Percentiles rank a stretch among this genome's conserved stretches.
These are phyloP conservation scores for Phialemoniopsis sp. DNA, from an alignment of 2,329 filamentous ascomycete genomes.

Conservation along the genomic window DNA sequence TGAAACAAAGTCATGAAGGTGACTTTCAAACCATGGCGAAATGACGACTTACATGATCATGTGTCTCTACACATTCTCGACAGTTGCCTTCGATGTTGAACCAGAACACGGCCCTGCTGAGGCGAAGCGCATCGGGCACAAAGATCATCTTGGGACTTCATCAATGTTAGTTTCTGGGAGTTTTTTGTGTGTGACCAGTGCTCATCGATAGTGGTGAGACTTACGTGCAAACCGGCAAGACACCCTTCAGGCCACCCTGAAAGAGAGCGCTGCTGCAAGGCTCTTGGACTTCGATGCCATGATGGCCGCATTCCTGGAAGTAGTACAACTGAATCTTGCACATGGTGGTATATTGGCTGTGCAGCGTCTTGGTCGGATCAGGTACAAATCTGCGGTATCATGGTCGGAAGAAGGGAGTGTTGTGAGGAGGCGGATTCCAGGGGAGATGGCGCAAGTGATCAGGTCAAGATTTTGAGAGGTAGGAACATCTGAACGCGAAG, in stretches of 20 bases:
- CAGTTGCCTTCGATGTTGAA: slow-evolving; percentile 6
- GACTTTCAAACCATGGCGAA: slow-evolving; percentile 2
- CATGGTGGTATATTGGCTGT: slow-evolving; percentile 3
- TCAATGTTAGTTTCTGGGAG: slow-evolving; percentile 2
- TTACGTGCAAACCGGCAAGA: too few relatives aligned
- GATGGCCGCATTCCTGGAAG: slow-evolving; percentile 6
- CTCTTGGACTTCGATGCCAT: slow-evolving; percentile 4
- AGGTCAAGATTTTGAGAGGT: too few relatives aligned
- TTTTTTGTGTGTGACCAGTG: too few relatives aligned
- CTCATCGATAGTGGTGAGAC: too few relatives aligned
- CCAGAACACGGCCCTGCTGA: slow-evolving; percentile 1
- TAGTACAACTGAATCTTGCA: slow-evolving; percentile 6
- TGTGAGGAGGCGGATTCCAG: too few relatives aligned
- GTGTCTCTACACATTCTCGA: slow-evolving; percentile 2
- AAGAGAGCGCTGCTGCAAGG: slow-evolving; percentile 4
- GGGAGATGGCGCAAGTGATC: too few relatives aligned
- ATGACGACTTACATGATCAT: slow-evolving; percentile 5
- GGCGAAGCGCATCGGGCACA: slow-evolving; percentile 1
- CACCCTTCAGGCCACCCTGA: slow-evolving; percentile 4
- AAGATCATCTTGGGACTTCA: slow-evolving; percentile 1
- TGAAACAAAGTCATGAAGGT: too few relatives aligned
- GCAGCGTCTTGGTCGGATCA: too few relatives aligned
- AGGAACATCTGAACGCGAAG: too few relatives aligned
- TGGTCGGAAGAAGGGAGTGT: too few relatives aligned
- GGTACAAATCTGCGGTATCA: too few relatives aligned